Conservation (phyloP, 2,329 filamentous ascomycete species). For the Fragosphaeria purpurea region DNA sequence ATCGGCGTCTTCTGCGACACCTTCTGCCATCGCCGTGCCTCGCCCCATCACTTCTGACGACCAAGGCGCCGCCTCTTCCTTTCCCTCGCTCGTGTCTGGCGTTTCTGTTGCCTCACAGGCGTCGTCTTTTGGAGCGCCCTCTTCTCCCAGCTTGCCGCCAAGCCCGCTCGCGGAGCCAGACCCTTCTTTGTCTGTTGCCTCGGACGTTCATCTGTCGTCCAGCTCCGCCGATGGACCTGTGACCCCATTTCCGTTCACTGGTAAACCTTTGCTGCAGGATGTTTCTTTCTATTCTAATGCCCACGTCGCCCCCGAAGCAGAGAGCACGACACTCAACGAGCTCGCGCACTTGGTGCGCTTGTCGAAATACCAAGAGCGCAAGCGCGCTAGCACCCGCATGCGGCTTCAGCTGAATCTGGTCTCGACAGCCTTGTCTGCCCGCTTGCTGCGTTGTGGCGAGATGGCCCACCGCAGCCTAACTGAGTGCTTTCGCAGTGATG, state of each 20-base stretch:
- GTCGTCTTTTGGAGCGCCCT: background rate
- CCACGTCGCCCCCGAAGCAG: constrained; percentile 47
- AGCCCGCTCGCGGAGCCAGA: background rate
- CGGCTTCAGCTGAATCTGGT: constrained; percentile 66
- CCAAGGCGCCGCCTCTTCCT: background rate
- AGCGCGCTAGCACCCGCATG: constrained; percentile 61
- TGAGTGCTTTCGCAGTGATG: constrained; percentile 67
- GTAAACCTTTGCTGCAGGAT: constrained; percentile 53
- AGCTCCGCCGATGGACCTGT: constrained; percentile 32
- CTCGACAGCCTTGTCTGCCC: constrained; percentile 63
- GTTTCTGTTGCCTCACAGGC: too few relatives aligned
- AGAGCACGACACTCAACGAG: constrained; percentile 63
- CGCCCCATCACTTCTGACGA: background rate
- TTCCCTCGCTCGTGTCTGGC: background rate
- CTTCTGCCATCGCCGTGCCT: background rate
- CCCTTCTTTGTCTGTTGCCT: background rate
- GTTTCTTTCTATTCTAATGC: constrained; percentile 56
- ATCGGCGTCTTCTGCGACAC: constrained; percentile 6
- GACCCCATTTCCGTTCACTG: constrained; percentile 28
- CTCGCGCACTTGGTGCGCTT: constrained; percentile 68
- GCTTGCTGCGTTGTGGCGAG: constrained; percentile 64
- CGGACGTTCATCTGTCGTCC: constrained; percentile 18
- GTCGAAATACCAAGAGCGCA: constrained; percentile 73
- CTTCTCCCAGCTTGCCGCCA: background rate
- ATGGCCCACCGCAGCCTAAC: constrained; percentile 66